phyloP scores from a whole-genome alignment of 2,329 filamentous ascomycete genomes.

The Penicillium freii region DNA sequence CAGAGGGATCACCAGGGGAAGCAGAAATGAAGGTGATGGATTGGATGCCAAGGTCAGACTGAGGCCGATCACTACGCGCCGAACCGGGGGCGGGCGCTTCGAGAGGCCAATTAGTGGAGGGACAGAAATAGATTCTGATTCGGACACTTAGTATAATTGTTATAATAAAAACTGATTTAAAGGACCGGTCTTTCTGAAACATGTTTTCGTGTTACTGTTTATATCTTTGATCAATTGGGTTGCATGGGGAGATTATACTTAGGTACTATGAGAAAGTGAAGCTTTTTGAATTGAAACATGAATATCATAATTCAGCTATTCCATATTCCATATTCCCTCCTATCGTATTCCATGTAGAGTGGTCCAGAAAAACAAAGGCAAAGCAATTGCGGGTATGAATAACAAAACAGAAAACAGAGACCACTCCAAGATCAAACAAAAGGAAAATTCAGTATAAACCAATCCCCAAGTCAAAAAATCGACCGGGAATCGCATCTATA shows the following conservation, averaged over 20 bases:
- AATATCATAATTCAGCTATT: background rate
- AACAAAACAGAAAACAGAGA: constrained; percentile 10
- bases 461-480: background rate
- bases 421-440: constrained; percentile 18
- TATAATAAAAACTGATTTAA: too few species aligned
- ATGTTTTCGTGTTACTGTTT: background rate
- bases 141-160: too few species aligned
- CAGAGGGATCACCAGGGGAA: constrained; percentile 12
- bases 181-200: background rate
- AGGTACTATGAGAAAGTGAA: background rate
- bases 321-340: constrained; percentile 12
- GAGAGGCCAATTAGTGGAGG: constrained; percentile 8
- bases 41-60: constrained; percentile 11
- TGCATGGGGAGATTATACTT: background rate
- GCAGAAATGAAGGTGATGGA: background rate
- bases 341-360: constrained; percentile 13
- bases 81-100: constrained; percentile 20
- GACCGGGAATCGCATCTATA: constrained; percentile 18
- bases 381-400: constrained; percentile 25
- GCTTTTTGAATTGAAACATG: background rate
- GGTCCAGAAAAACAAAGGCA: constrained; percentile 1
- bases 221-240: background rate
- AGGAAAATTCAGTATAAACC: background rate
- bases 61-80: constrained; percentile 20
- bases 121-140: constrained; percentile 18